Percentiles rank a stretch among this genome's conserved stretches.
phyloP scores from a whole-genome alignment of 2,329 filamentous ascomycete species.

The Coniella vitis region DNA sequence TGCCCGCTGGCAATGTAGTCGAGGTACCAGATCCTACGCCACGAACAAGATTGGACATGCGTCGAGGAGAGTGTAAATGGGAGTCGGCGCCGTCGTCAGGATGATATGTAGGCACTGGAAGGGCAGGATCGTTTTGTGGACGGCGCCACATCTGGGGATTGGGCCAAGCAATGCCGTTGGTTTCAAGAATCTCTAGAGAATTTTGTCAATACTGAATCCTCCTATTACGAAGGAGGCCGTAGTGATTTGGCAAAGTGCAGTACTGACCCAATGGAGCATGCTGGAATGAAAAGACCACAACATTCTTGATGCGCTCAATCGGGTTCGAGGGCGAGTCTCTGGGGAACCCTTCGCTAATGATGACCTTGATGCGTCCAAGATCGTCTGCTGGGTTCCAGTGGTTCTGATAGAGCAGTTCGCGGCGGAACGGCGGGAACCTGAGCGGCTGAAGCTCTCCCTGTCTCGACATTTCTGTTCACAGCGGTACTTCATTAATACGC shows the following conservation, averaged over 20 bases:
- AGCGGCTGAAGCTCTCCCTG: constrained; percentile 55
- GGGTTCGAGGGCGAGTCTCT: constrained; percentile 44
- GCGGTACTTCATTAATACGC: neutral
- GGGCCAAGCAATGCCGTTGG: constrained; percentile 72
- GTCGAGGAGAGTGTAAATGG: constrained; percentile 57
- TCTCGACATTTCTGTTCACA: constrained; percentile 40
- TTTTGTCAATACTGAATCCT: too few relatives aligned
- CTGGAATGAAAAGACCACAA: constrained; percentile 76
- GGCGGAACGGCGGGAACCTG: constrained; percentile 65
- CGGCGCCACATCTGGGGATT: constrained; percentile 63
- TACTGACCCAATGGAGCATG: constrained; percentile 68
- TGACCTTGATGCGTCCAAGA: constrained; percentile 66
- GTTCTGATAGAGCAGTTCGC: constrained; percentile 59
- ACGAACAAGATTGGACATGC: constrained; percentile 21
- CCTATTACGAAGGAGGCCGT: neutral
- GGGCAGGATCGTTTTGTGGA: constrained; percentile 33
- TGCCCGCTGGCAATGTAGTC: neutral
- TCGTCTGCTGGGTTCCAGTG: constrained; percentile 68
- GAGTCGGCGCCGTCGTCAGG: constrained; percentile 43
- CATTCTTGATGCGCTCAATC: constrained; percentile 63
- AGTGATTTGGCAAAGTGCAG: neutral
- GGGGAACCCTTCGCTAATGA: constrained; percentile 67
- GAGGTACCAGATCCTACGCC: neutral
- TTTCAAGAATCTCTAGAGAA: constrained; percentile 60
- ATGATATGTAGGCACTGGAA: constrained; percentile 33